phyloP scores from a whole-genome alignment of 352 stramenopile species.

The Aphanomyces stellatus region DNA sequence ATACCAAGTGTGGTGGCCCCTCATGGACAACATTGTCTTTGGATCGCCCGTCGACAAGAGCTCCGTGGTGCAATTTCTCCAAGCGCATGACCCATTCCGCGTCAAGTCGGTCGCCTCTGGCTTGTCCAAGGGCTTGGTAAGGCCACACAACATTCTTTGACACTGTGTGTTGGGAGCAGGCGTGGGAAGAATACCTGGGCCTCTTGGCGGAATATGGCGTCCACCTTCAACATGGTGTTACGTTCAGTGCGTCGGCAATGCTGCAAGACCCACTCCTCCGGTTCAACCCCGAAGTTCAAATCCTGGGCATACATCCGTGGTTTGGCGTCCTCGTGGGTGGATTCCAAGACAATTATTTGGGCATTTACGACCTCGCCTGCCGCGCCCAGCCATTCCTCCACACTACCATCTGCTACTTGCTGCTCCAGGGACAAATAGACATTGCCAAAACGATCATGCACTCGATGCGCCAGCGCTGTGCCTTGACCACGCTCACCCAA shows the following conservation, averaged over 20 bases:
- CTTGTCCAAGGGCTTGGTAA: background rate
- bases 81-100: constrained; percentile 71
- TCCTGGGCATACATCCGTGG: constrained; percentile 48
- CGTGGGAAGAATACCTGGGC: background rate
- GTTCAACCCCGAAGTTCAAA: constrained; percentile 69
- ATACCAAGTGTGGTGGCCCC: constrained; percentile 64
- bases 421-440: constrained; percentile 50
- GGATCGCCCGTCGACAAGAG: constrained; percentile 34
- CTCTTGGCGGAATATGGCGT: constrained; percentile 67
- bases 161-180: background rate
- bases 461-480: constrained; percentile 41
- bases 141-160: background rate
- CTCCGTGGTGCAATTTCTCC: constrained; percentile 58
- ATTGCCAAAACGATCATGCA: constrained; percentile 45
- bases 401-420: constrained; percentile 52
- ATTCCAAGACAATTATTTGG: constrained; percentile 72
- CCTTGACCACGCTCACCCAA: constrained; percentile 56
- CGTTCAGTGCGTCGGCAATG: background rate
- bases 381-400: constrained; percentile 79
- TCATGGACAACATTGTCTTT: constrained; percentile 66
- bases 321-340: constrained; percentile 69
- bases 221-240: constrained; percentile 20
- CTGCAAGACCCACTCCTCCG: constrained; percentile 47
- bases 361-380: constrained; percentile 66
- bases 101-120: constrained; percentile 38